These are phyloP conservation scores for Albugo candida DNA, from an alignment of 352 stramenopile species.

Conservation along the genomic window DNA sequence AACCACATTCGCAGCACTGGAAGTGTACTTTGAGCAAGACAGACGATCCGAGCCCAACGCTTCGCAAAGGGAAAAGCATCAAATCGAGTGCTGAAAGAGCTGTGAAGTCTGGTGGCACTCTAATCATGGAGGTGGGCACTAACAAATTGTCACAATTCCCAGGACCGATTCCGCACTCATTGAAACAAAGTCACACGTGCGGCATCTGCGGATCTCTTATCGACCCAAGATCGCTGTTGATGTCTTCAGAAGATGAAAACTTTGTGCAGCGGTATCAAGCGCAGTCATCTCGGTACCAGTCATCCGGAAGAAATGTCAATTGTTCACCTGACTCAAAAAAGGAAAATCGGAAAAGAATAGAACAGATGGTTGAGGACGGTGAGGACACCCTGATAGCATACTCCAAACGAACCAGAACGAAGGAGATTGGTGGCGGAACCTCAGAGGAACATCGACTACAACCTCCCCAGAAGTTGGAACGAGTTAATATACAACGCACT, in stretches of 20 bases:
- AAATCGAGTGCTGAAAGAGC: constrained; percentile 2
- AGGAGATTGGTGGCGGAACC: constrained; percentile 8
- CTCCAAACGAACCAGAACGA: neutral
- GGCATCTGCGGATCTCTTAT: constrained; percentile 27
- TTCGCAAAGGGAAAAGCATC: constrained; percentile 18
- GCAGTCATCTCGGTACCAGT: constrained; percentile 36
- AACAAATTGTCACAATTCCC: constrained; percentile 34
- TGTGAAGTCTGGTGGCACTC: constrained; percentile 4
- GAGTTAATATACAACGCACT: constrained; percentile 58
- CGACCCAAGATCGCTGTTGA: constrained; percentile 29
- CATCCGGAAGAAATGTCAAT: constrained; percentile 43
- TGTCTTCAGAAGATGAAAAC: constrained; percentile 20
- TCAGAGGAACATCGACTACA: constrained; percentile 7
- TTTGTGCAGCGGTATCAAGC: constrained; percentile 8
- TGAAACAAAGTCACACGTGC: constrained; percentile 27
- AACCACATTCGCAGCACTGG: constrained; percentile 51
- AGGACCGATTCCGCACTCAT: constrained; percentile 25
- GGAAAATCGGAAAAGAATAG: neutral
- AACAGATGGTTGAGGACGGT: neutral
- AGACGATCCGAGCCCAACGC: constrained; percentile 11
- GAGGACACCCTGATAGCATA: neutral
- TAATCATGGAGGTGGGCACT: constrained; percentile 28
- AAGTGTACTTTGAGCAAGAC: constrained; percentile 13
- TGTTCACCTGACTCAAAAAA: constrained; percentile 4
- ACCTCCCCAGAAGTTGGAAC: constrained; percentile 49